phyloP scores from a whole-genome alignment of 371 early-diverging fungal genomes.

The Batkoa obscura region DNA sequence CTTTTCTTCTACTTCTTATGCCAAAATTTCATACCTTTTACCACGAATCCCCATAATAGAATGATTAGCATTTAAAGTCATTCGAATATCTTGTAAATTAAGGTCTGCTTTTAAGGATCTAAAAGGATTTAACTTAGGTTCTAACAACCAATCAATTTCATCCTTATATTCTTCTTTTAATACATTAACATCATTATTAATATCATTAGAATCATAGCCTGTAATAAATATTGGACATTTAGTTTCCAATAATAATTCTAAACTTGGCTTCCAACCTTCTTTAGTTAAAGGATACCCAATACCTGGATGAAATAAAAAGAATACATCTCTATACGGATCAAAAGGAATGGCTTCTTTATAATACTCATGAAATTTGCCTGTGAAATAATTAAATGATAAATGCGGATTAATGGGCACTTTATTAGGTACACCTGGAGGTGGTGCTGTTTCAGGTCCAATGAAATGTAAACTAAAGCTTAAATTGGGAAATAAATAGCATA shows the following conservation, averaged over 20 bases:
- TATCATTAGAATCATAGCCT: conserved; percentile 52
- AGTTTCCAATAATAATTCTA: conserved; percentile 47
- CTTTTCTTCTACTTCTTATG: no score
- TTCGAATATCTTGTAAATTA: conserved; percentile 47
- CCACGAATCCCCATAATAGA: conserved; percentile 70
- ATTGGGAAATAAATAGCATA: conserved; percentile 54
- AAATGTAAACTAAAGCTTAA: conserved; percentile 63
- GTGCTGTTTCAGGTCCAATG: conserved; percentile 60
- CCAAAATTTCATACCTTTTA: conserved; percentile 52
- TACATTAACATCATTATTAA: conserved; percentile 33
- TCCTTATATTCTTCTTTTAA: conserved; percentile 25
- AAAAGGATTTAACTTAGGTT: conserved; percentile 47
- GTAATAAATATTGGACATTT: conserved; percentile 67
- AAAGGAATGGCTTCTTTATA: conserved; percentile 28
- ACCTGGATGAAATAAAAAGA: conserved; percentile 68
- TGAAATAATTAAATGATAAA: conserved; percentile 28
- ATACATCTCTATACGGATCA: conserved; percentile 62
- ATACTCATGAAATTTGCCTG: conserved; percentile 22
- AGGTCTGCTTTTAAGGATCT: conserved; percentile 55
- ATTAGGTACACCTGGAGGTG: conserved; percentile 23
- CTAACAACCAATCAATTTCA: conserved; percentile 45
- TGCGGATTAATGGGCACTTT: conserved; percentile 20
- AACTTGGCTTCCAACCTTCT: conserved; percentile 48
- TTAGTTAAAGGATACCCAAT: conserved; percentile 41
- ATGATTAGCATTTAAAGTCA: conserved; percentile 58